phyloP scores from a whole-genome alignment of 2,329 filamentous ascomycete genomes.

The Arthrobotrys musiformis region DNA sequence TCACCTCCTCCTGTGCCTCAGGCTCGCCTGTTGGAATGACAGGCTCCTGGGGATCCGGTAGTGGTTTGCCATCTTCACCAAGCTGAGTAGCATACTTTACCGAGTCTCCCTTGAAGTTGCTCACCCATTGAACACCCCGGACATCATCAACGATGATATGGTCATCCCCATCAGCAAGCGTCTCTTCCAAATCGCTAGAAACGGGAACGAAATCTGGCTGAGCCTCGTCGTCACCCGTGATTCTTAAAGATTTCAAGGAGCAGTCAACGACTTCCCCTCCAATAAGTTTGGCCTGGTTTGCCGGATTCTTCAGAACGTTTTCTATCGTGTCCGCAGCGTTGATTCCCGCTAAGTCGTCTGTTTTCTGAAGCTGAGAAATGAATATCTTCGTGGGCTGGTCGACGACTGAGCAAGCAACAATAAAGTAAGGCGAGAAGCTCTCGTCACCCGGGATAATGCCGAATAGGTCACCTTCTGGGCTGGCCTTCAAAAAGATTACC shows the following conservation, averaged over 20 bases:
- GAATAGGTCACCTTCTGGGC: constrained; percentile 9
- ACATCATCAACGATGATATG: constrained; percentile 8
- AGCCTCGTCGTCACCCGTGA: constrained; percentile 7
- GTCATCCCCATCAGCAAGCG: constrained; percentile 11
- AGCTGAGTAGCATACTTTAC: constrained; percentile 18
- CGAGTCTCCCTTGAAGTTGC: neutral
- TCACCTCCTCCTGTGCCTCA: neutral
- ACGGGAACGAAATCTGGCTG: constrained; percentile 7
- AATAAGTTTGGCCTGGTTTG: constrained; percentile 14
- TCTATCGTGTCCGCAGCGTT: neutral
- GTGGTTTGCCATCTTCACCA: neutral
- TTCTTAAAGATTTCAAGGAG: constrained; percentile 19
- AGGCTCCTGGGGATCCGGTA: constrained; percentile 6
- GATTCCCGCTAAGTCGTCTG: neutral
- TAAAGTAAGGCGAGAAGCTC: constrained; percentile 12
- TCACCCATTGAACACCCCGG: constrained; percentile 3
- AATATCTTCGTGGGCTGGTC: constrained; percentile 16
- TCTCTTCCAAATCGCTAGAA: constrained; percentile 5
- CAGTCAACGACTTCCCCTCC: constrained; percentile 2
- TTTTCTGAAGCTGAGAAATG: constrained; percentile 13
- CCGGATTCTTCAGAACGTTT: neutral
- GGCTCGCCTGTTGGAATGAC: neutral
- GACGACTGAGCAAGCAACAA: constrained; percentile 4
- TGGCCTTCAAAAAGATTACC: constrained; percentile 16
- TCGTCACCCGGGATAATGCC: constrained; percentile 26